Base-by-base conservation (phyloP, 2,329 filamentous ascomycete species). In the Chaetomium sp. region DNA sequence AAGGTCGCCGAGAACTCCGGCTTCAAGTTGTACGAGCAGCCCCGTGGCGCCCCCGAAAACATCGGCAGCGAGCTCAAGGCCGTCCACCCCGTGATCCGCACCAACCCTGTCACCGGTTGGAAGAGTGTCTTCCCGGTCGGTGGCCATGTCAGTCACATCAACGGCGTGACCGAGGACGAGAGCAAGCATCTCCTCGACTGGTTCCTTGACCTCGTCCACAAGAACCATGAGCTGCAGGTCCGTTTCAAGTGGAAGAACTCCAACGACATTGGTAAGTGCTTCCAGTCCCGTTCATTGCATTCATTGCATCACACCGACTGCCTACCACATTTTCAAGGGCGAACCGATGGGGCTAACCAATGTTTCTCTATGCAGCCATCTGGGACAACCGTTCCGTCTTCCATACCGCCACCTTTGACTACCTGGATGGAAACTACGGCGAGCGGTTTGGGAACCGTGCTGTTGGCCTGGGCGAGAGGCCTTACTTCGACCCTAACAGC, bases 61-160 rank as follows among this genome's bases (percentile, higher is more conserved):
- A 67, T 78, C 2, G 81, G 81, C 6, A 65, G 64, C 2, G 70
- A 76, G 1, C 66, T 85, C 12, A 69, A 68, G 19, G 75, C 80
- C 0, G 68, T 74, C 0, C 81, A 85, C 60, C 80, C 80, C 0
- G 74, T 84, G 0, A 72, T 84, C 5, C 74, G 81, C 12, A 85
- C 81, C 1, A 84, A 86, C 60, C 82, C 82, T 0, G 81, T 85
- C 0, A 85, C 81, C 0, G 81, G 81, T 0, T 85, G 82, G 81
- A 84, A 83, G 69, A 77, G 73, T 55, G 70, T 83, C 10, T 82
- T 65, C 53, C 62, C 61, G 41, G 69, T 77, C 7, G 75, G 75
- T 1, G 69, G 68, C 3, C 72, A 76, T 52, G 70, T 73, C 7
- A 67, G 65, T 32, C 65, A 71, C 14, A 73, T 79, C 60, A 76